These are phyloP conservation scores for Sutorius eximius DNA, from an alignment of 1,284 basidiomycete species.

Conservation along the genomic window DNA sequence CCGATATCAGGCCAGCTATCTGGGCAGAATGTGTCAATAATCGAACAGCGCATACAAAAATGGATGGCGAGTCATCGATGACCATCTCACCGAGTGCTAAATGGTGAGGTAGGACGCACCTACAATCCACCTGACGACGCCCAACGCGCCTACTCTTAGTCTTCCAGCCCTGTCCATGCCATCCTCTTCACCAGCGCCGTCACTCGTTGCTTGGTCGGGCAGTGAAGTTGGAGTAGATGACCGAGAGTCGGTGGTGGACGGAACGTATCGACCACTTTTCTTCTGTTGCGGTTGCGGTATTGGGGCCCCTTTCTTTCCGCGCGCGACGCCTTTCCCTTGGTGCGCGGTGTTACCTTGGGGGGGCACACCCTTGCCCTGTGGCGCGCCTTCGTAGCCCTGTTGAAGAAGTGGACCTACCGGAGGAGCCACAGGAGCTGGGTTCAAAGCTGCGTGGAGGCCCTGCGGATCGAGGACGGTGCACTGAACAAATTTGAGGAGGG, in stretches of 20 bases:
- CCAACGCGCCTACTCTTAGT: constrained; percentile 70
- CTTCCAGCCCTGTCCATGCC: constrained; percentile 70
- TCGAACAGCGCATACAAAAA: neutral
- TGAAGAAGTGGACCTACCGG: constrained; percentile 1
- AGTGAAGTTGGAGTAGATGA: constrained; percentile 12
- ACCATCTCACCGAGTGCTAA: neutral
- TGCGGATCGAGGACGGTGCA: constrained; percentile 65
- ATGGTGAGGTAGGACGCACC: constrained; percentile 42
- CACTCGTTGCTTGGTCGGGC: constrained; percentile 18
- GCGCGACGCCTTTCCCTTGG: constrained; percentile 8
- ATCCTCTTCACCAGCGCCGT: constrained; percentile 58
- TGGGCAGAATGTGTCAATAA: constrained; percentile 9
- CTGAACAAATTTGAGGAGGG: constrained; percentile 51
- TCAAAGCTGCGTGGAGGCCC: constrained; percentile 65
- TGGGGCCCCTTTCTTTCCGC: constrained; percentile 22
- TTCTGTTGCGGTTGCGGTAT: constrained; percentile 24
- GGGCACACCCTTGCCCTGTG: constrained; percentile 2
- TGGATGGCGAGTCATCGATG: neutral
- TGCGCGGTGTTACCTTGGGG: constrained; percentile 8
- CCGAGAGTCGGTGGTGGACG: constrained; percentile 17
- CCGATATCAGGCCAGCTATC: constrained; percentile 19
- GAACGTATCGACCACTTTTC: constrained; percentile 37
- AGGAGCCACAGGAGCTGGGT: constrained; percentile 54
- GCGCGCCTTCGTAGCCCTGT: constrained; percentile 3
- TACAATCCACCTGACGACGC: constrained; percentile 65